Evolutionary conservation across 2,329 filamentous ascomycete genomes (phyloP), one percentile per base, ranked within the genome.

Genomic region (Madurella mycetomatis): DNA sequence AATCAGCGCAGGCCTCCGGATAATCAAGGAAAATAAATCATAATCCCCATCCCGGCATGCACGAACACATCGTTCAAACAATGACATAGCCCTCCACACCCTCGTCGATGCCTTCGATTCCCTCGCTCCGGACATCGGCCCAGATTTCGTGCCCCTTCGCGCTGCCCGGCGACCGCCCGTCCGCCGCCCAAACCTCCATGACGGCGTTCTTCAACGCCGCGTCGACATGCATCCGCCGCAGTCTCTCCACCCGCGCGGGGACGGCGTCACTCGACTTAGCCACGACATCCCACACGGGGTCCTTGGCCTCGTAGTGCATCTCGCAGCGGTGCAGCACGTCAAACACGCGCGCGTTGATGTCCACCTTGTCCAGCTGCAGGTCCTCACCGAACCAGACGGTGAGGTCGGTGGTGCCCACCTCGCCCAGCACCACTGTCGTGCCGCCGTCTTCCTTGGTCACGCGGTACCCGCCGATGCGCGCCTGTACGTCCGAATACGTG

Each of bases 161-260:
- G 8, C 40, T 56, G 7, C 58, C 60, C 19, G 51, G n/a, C 1
- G 58, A 17, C 43, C 64, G 30, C n/a, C 47, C 50, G 43, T 66
- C 64, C 2, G 64, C 60, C 11, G 53, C 57, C 64, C 64, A 66
- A 41, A 66, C 55, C 58, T 66, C 64, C 57, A 65, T 54, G 8
- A 65, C 43, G 11, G 63, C 60, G 30, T 60, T 59, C 54, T 58
- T 60, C 9, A 66, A 11, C 9, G 47, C 41, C 0, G 49, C 43
- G 31, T 59, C 49, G 9, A 63, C 52, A 16, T 57, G 41, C 50
- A 62, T n/a, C 19, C 30, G 16, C 39, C 34, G 16, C 51, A 66
- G 32, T 53, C 43, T 52, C 53, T 53, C 41, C 19, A 63, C 56
- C 43, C 62, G 47, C 12, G 49, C 37, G 39, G 54, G 25, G 5